Percentiles rank a stretch among this genome's conserved stretches.
phyloP scores from a whole-genome alignment of 2,329 filamentous ascomycete genomes.

The Aspergillus neotritici region DNA sequence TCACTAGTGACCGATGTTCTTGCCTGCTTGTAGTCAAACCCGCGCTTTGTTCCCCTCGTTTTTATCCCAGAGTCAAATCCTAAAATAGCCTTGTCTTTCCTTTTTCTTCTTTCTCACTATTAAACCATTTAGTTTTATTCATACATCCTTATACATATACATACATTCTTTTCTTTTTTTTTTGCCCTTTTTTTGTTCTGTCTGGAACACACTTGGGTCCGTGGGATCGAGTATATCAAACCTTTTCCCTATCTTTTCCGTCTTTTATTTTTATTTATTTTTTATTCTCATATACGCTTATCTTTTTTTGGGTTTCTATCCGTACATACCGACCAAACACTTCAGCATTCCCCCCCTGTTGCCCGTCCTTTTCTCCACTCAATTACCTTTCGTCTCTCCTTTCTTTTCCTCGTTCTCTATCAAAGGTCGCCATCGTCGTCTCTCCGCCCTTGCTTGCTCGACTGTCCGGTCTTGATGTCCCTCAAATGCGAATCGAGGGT shows the following conservation, averaged over 20 bases:
- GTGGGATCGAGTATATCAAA: too few species aligned
- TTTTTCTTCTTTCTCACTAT: conserved; percentile 7
- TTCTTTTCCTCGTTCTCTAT: conserved; percentile 3
- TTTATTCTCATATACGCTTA: conserved; percentile 1
- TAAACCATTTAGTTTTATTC: conserved; percentile 1
- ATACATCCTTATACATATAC: neutral
- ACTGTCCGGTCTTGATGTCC: conserved; percentile 9
- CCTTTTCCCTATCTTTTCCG: conserved; percentile 1
- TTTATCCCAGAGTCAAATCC: conserved; percentile 2
- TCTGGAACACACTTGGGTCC: neutral
- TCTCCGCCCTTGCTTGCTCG: conserved; percentile 1
- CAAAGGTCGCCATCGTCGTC: conserved; percentile 8
- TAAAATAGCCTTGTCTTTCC: conserved; percentile 14
- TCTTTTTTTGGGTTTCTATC: neutral
- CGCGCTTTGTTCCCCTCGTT: conserved; percentile 5
- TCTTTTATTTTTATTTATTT: conserved; percentile 1
- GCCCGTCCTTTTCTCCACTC: conserved; percentile 9
- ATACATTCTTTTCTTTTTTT: neutral
- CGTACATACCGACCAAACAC: neutral
- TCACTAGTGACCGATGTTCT: conserved; percentile 5
- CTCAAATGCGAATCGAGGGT: conserved; percentile 10
- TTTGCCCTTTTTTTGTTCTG: conserved; percentile 2
- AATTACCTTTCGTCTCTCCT: conserved; percentile 5
- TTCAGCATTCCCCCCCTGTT: conserved; percentile 2
- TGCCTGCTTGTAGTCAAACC: conserved; percentile 4